A percentile compares a stretch with the other conserved stretches of the same genome.
Conservation (phyloP, 2,329 filamentous ascomycete genomes). For the Aureobasidium sp. region DNA sequence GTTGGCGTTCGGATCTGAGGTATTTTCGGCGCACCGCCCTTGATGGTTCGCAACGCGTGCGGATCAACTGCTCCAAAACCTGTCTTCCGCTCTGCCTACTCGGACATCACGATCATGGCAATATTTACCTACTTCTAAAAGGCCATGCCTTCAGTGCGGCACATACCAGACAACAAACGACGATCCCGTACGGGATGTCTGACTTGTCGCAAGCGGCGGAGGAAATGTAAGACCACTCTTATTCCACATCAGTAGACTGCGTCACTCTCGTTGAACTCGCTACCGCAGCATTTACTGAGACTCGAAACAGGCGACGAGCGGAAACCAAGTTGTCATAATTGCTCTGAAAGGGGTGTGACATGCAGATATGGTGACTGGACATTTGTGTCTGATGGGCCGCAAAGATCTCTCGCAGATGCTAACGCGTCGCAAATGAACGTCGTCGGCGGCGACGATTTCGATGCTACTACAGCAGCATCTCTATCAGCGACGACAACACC, state of each 20-base stretch:
- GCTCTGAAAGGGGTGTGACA: background rate
- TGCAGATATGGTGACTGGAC: constrained; percentile 3
- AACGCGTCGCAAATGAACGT: background rate
- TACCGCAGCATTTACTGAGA: background rate
- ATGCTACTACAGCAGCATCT: background rate
- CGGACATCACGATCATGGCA: background rate
- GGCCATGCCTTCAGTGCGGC: constrained; percentile 3
- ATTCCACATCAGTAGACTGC: background rate
- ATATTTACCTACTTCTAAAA: background rate
- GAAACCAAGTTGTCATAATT: background rate
- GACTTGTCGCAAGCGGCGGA: constrained; percentile 5
- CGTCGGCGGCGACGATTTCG: background rate
- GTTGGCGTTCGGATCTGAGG: too few species aligned
- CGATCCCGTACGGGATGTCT: background rate
- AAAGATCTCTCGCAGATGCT: background rate
- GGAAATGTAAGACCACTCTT: constrained; percentile 6
- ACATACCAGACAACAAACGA: constrained; percentile 1
- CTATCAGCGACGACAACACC: background rate
- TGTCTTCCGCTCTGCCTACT: background rate
- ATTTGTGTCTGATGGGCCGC: background rate
- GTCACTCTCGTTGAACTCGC: background rate
- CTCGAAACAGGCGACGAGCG: background rate
- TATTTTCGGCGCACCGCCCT: too few species aligned
- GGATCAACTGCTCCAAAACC: background rate
- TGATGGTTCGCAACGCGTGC: background rate